Evolutionary conservation across 768 basidiomycete genomes (phyloP), one percentile per base, ranked within the genome.

Genomic region (Coprinopsis cinerea): DNA sequence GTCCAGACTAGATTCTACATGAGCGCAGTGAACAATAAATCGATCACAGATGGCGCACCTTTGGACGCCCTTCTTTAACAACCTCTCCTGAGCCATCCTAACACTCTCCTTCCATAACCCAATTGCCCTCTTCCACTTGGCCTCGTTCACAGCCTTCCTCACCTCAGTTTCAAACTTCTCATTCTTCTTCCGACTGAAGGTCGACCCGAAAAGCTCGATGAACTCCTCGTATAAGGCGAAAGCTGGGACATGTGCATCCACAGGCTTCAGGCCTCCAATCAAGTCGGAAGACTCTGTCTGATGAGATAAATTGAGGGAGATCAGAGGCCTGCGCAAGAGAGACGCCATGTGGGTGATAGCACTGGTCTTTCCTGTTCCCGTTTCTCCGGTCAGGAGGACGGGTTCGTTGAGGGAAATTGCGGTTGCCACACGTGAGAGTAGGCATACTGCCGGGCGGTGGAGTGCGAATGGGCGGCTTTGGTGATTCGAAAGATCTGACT

Each of bases 281-380:
- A 98, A 70, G 66, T 99, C 96, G 2, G 90, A 85, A 1, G 91
- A 87, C 64, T 98, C 95, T 1, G 94, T 96, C 64, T 99, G 96
- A 60, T 94, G 91, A 1, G 92, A 96, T 58, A 98, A 65, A 62
- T 99, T 99, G 50, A 99, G 77, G 0, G 93, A 91, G 48, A 92
- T 78, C 27, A 99, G 76, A 0, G 84, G 82, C 10, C 81, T 78
- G 5, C 75, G 77, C 24, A 96, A 76, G n/a, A 88, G 65, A 1
- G 83, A 75, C 10, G 96, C 86, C 25, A 98, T 75, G 59, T 96
- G 83, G 2, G 92, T 88, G 14, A 99, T 80, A 17, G 83, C 78
- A 46, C 93, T 94, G 0, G 96, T 99, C 67, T 99, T 99, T 13
- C 96, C 96, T 1, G 96, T 99, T n/a, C 96, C 96, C 1, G 96